Evolutionary conservation across 768 basidiomycete genomes (phyloP), one percentile per base, ranked within the genome.

Genomic region (Xerocomellus intermedius): DNA sequence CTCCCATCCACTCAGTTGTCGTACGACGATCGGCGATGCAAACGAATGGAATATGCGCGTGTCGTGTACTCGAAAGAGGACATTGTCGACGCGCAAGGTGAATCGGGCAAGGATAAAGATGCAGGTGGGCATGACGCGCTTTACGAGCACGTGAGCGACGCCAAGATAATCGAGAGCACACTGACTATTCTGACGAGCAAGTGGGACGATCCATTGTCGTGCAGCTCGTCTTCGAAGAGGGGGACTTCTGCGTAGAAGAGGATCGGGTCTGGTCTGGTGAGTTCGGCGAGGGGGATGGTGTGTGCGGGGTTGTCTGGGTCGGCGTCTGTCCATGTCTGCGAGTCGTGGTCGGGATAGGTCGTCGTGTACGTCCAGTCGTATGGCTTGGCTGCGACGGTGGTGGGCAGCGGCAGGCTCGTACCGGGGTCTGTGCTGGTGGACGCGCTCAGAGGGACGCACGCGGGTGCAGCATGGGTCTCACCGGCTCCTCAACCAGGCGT

Each of bases 281-380:
- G 82, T 58, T 95, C 87, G 1, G 85, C 81, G 61, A 96, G 77
- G 1, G 96, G 94, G 53, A 99, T 95, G 9, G 69, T 59, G 62
- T 94, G 86, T 0, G 74, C 65, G 0, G 76, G 63, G 53, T 90
- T 75, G 33, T 80, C 75, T 1, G 81, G 73, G 59, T 90, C 82
- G 5, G 84, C 83, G 26, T 79, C 69, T 19, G 55, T 66, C 86
- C 88, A 89, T 2, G 59, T 53, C 33, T 65, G 59, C 3, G 61
- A 56, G 35, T 52, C 60, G 61, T 60, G 84, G 0, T 96, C 97
- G 0, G 84, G 64, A 61, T 98, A 94, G 4, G 80, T 84, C 2
- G 94, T 91, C 3, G 95, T 97, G 69, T 97, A 98, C 12, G 97
- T 99, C 97, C 97, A 98, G 67, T 99, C 97, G 70, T 91, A 98